phyloP scores from a whole-genome alignment of 768 basidiomycete species.

The Strobilomyces confusus region DNA sequence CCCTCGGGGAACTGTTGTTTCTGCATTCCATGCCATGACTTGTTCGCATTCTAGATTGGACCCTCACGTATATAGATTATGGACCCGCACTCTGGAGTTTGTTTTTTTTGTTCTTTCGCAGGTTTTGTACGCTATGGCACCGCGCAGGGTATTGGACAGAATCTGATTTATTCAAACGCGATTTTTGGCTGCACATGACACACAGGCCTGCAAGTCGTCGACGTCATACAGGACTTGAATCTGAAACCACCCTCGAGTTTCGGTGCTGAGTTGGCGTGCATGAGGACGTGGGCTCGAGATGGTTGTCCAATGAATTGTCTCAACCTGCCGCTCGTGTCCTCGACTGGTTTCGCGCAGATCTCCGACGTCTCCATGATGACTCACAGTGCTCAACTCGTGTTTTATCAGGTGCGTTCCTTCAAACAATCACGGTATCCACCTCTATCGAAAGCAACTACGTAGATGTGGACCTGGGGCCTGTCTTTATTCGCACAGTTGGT shows the following conservation, averaged over 20 bases:
- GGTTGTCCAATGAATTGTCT: neutral
- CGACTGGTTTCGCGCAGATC: conserved; percentile 4
- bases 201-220: neutral
- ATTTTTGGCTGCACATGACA: conserved; percentile 10
- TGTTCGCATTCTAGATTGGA: conserved; percentile 22
- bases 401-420: conserved; percentile 7
- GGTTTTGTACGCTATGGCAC: conserved; percentile 23
- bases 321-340: neutral
- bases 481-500: neutral
- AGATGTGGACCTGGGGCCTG: conserved; percentile 5
- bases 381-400: neutral
- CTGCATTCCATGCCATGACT: conserved; percentile 6
- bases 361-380: conserved; percentile 12
- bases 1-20: neutral
- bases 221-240: neutral
- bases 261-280: neutral
- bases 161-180: conserved; percentile 14
- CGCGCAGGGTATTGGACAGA: conserved; percentile 6
- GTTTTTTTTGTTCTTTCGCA: conserved; percentile 8
- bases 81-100: conserved; percentile 27
- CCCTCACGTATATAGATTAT: conserved; percentile 27
- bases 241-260: neutral
- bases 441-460: neutral
- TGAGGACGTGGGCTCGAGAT: neutral
- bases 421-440: neutral